Base-by-base conservation (phyloP, 306 rosid genomes). In the Morella rubra region DNA sequence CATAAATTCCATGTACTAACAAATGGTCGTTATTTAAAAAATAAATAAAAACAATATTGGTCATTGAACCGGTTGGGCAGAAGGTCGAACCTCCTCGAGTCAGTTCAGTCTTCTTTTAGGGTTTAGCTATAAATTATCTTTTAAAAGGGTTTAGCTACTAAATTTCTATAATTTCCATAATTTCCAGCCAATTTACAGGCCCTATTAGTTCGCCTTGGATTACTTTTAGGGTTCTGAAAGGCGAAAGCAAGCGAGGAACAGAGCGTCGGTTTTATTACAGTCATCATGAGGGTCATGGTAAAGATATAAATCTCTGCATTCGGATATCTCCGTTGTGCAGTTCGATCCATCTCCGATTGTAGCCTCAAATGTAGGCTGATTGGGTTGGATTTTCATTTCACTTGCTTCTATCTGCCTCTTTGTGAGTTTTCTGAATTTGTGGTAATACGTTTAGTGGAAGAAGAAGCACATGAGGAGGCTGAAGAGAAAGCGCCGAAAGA, bases 401-500 rank as follows among this genome's bases (percentile, higher is more conserved):
- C 16, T 32, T 1, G 1, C 42, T 61, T 44, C 5, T 61, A 32
- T 61, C 5, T 32, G 10, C 16, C 18, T 6, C 6, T 61, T 27
- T 27, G 32, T 27, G 32, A 27, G 32, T 27, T 27, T 27, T 27
- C 32, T 27, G 32, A 27, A 27, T 1, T 27, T 27, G 32, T 27
- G 32, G 32, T 27, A 27, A 27, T 27, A 1, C 32, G 1, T 27
- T 27, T 27, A 85, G 88, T 85, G 88, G 88, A 85, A 81, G 85
- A 85, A 85, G 88, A 85, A 85, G 83, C 69, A 83, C 8, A 84
- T 81, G 88, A 84, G 88, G 83, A 78, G 88, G 76, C 62, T 84
- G 83, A 78, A 85, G 84, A 76, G 88, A 68, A 81, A 85, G 83
- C 85, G 88, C 83, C 81, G 88, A 85, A 85, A 85, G 83, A 85